phyloP scores from a whole-genome alignment of 1,284 basidiomycete species.

The Wolfiporia cocos region DNA sequence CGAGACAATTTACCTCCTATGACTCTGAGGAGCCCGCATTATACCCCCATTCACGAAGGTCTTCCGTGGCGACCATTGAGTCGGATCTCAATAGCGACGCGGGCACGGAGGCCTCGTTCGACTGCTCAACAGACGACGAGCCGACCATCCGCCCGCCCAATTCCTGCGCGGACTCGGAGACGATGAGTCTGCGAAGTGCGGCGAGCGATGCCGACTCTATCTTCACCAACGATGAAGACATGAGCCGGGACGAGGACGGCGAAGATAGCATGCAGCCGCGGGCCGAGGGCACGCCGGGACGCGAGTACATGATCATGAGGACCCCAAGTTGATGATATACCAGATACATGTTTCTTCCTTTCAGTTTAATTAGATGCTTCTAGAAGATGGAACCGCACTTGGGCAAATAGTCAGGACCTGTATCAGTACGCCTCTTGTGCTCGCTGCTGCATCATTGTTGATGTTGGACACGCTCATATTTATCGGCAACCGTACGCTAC shows the following conservation, averaged over 20 bases:
- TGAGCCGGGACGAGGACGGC: slow-evolving; percentile 13
- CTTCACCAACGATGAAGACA: slow-evolving; percentile 20
- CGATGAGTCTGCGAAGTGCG: slow-evolving; percentile 29
- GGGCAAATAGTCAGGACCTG: no score
- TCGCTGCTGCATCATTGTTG: no score
- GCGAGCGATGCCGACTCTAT: slow-evolving; percentile 26
- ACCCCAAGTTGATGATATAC: slow-evolving; percentile 7
- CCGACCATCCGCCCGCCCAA: slow-evolving; percentile 61
- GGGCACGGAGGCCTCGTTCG: slow-evolving; percentile 44
- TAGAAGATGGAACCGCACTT: no score
- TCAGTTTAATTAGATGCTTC: no score
- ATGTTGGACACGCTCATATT: no score
- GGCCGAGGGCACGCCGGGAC: slow-evolving; percentile 12
- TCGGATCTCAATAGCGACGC: slow-evolving; percentile 30
- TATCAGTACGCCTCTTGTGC: no score
- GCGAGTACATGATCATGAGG: slow-evolving; percentile 20
- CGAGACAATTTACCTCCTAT: background rate
- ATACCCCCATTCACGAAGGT: slow-evolving; percentile 16
- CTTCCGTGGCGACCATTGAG: slow-evolving; percentile 17
- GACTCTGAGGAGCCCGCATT: slow-evolving; percentile 8
- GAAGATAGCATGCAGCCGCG: slow-evolving; percentile 7
- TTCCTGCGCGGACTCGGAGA: slow-evolving; percentile 31
- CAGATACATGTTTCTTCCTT: no score
- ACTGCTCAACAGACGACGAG: slow-evolving; percentile 66
- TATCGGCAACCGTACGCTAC: no score